Conservation (phyloP, 2,329 filamentous ascomycete genomes). For the Kalmusia sp. region DNA sequence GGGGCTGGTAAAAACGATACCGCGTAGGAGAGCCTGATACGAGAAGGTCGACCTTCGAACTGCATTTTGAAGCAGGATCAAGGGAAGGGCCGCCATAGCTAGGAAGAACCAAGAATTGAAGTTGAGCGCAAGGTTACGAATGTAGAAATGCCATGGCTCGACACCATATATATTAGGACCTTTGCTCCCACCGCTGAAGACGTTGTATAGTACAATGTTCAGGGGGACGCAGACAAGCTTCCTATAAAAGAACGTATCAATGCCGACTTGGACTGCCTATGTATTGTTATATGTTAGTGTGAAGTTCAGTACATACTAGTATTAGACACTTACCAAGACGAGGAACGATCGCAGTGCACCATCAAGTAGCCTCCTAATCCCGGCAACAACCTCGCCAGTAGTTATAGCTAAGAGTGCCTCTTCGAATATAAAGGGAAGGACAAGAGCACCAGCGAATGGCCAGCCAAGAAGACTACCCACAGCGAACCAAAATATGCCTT, state of each 20-base stretch:
- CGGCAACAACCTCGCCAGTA: constrained; percentile 65
- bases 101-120: constrained; percentile 95
- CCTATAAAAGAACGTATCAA: constrained; percentile 87
- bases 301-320: not conserved
- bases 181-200: constrained; percentile 78
- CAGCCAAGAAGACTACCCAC: constrained; percentile 86
- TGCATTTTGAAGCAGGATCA: constrained; percentile 76
- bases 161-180: constrained; percentile 94
- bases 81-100: constrained; percentile 74
- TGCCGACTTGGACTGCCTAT: constrained; percentile 70
- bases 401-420: constrained; percentile 67
- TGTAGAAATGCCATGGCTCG: constrained; percentile 96
- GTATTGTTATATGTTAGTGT: not conserved
- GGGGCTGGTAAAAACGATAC: constrained; percentile 78
- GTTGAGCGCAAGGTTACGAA: constrained; percentile 88
- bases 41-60: constrained; percentile 67
- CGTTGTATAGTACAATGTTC: constrained; percentile 96
- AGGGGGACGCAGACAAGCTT: constrained; percentile 79
- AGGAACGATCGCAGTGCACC: constrained; percentile 71
- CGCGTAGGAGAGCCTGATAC: constrained; percentile 75
- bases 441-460: constrained; percentile 89
- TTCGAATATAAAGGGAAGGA: constrained; percentile 80
- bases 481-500: constrained; percentile 90
- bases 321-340: constrained; percentile 67
- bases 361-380: constrained; percentile 67